Evolutionary conservation across 306 rosid species (phyloP), one percentile per base, ranked within the genome.

Genomic region (Carpinus viminea): DNA sequence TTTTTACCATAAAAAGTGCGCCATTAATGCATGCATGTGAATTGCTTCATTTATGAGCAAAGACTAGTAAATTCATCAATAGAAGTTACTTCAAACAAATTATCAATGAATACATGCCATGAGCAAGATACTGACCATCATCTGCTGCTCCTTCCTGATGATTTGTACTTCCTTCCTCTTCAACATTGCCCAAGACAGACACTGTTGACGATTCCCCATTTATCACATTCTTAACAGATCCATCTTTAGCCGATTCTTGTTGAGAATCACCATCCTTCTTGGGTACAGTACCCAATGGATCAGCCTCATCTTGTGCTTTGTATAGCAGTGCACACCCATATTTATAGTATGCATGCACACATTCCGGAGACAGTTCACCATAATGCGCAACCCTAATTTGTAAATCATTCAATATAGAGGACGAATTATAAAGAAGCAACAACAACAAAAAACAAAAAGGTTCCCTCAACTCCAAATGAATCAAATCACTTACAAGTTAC

Each of bases 251-350:
- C 51, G 94, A 87, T 74, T 81, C 87, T 48, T 87, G 88, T 26
- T 87, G 92, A 69, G 94, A 86, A 70, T 79, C 88, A 51, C 80
- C 83, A 82, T 86, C 91, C 81, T 88, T 91, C 88, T 95, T 95
- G 13, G 99, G 99, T 24, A 95, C 92, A 85, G 59, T 75, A 69
- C 81, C 99, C 77, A 95, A 82, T 45, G 99, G 99, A 84, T 93
- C 97, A 71, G 99, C 88, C 80, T 95, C 99, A 85, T 91, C 99
- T 80, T 95, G 99, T 69, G 97, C 98, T 82, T 95, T 93, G 87
- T 87, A 91, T 18, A 95, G 82, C 59, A 95, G 85, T 2, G 98
- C 97, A 79, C 94, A 87, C 73, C 99, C 99, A 83, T 90, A 95
- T 80, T 83, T 91, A 79, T 91, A 95, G 92, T 95, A 95, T 2